Evolutionary conservation across 1,139 yeast genomes (phyloP), one percentile per base, ranked within the genome.

Genomic region (Lodderomyces beijingensis): DNA sequence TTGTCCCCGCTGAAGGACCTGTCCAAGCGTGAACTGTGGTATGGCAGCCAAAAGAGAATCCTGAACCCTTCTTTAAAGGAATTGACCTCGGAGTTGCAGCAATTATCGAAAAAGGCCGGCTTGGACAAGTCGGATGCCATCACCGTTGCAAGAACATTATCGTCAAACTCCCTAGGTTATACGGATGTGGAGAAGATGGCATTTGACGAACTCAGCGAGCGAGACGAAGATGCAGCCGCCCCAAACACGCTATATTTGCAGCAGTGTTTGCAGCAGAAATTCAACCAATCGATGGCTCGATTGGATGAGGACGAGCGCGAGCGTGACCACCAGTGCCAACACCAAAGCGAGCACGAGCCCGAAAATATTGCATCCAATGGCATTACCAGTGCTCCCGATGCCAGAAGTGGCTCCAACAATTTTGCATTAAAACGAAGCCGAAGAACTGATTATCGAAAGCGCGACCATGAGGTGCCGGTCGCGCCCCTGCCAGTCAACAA

Each of bases 101-200:
- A 67, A 33, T 58, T 83, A 28, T 75, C 87, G 0, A 77, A 74
- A 42, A 60, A 76, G 51, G 89, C 89, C 0, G 91, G 93, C 0
- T 61, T 83, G 58, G 81, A 79, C 34, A 77, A 84, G 10, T 70
- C 76, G 16, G 89, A 83, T 56, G 87, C 91, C 1, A 79, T 79
- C 2, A 77, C 89, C 0, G 59, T 83, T 32, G 91, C 91, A 0
- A 64, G 89, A 47, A 77, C 88, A 0, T 62, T 83, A 36, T 76
- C 83, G 1, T 69, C 80, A 2, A 66, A 76, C 1, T 70, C 83
- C 0, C 57, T 77, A 26, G 81, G 82, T 3, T 70, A 73, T 36
- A 71, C 78, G 2, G 73, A 69, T 33, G 68, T 70, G 4, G 79
- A 74, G 46, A 62, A 54, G 41, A 55, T 62, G 32, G 77, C 74